Conservation (phyloP, 495 filamentous ascomycete genomes). For the Viridothelium virens region DNA sequence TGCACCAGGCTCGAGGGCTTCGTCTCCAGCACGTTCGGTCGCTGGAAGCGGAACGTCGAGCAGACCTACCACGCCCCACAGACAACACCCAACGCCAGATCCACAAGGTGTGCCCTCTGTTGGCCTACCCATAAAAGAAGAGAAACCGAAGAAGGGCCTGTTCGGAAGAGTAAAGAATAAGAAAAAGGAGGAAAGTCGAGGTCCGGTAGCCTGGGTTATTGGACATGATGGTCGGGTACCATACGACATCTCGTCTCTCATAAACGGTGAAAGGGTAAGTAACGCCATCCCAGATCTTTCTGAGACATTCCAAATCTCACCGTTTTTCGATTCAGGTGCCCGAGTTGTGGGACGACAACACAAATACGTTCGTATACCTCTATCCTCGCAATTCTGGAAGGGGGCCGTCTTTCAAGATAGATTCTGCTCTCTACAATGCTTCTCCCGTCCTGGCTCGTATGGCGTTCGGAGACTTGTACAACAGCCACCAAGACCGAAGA, state of each 20-base stretch:
- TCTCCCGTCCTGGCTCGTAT: slow-evolving; percentile 62
- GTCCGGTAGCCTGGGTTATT: slow-evolving; percentile 26
- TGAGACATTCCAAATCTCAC: neutral
- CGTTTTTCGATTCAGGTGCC: slow-evolving; percentile 46
- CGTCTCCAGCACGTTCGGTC: neutral
- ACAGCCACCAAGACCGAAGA: slow-evolving; percentile 17
- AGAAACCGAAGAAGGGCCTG: slow-evolving; percentile 24
- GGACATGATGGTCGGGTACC: slow-evolving; percentile 22
- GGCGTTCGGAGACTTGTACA: slow-evolving; percentile 50
- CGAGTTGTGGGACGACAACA: slow-evolving; percentile 78
- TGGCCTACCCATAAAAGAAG: slow-evolving; percentile 12
- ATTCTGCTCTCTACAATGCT: slow-evolving; percentile 61
- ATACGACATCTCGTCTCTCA: slow-evolving; percentile 20
- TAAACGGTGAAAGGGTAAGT: slow-evolving; percentile 17
- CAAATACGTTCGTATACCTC: slow-evolving; percentile 74
- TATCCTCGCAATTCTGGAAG: slow-evolving; percentile 58
- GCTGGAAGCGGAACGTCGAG: slow-evolving; percentile 5
- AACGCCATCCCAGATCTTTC: neutral
- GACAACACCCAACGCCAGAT: neutral
- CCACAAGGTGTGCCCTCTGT: neutral
- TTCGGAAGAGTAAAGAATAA: slow-evolving; percentile 22
- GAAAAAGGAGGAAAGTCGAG: slow-evolving; percentile 12
- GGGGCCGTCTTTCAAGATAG: slow-evolving; percentile 70
- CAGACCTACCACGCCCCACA: neutral
- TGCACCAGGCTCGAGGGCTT: neutral